Conservation (phyloP, 1,284 basidiomycete genomes). For the Ustilago tritici region DNA sequence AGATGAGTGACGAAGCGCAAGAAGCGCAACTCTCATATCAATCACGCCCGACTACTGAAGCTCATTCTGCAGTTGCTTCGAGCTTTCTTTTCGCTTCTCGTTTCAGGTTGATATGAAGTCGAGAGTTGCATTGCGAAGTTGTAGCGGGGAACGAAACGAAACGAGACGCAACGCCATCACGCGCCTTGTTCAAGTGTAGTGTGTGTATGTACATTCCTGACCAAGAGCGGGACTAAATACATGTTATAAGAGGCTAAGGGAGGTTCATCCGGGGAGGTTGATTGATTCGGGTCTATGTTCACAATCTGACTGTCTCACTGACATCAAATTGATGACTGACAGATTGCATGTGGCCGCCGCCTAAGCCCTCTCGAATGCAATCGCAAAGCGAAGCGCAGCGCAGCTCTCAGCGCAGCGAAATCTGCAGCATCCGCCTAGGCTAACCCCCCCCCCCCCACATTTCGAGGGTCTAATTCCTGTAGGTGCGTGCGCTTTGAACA, state of each 20-base stretch:
- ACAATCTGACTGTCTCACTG: background rate
- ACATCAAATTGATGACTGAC: background rate
- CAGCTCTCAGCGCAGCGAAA: background rate
- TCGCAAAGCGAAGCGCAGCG: background rate
- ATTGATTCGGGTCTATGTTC: background rate
- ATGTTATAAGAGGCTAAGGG: too few relatives aligned
- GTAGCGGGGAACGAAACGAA: background rate
- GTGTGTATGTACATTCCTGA: too few relatives aligned
- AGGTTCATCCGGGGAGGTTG: too few relatives aligned
- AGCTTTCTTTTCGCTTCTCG: background rate
- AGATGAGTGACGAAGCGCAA: background rate
- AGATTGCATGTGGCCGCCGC: background rate
- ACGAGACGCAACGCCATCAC: background rate
- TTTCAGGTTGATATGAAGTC: too few relatives aligned
- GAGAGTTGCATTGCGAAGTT: background rate
- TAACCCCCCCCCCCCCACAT: background rate
- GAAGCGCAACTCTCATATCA: background rate
- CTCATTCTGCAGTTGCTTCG: background rate
- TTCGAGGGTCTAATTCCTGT: background rate
- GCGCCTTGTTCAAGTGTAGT: background rate
- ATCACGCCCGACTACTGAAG: background rate
- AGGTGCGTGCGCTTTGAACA: too few relatives aligned
- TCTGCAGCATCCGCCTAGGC: too few relatives aligned
- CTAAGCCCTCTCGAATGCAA: background rate
- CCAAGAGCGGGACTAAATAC: too few relatives aligned